Evolutionary conservation across 1,139 yeast genomes (phyloP), one percentile per base, ranked within the genome.

Genomic region (Pichia sp.): DNA sequence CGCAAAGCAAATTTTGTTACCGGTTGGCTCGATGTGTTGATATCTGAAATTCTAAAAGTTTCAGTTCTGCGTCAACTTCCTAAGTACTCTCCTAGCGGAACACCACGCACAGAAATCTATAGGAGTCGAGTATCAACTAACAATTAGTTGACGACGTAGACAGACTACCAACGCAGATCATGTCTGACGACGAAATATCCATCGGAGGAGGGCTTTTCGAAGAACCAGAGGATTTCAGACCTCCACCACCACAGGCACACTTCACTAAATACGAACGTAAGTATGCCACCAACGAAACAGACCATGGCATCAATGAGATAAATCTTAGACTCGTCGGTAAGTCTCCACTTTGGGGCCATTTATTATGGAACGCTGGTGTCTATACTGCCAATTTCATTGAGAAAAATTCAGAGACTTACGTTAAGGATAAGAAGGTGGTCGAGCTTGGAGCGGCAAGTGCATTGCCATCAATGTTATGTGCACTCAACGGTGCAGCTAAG

Each of bases 391-490:
- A 83, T 51, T 83, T 77, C 55, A 56, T 88, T 26, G 97, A 91
- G 44, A 52, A 62, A 32, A 71, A 83, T 50, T 63, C 79, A 0
- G 59, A 58, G 0, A 68, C 69, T 22, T 58, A 79, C 26, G 73
- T 83, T 2, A 54, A 60, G 22, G 77, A 69, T 19, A 86, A 85
- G 53, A 69, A 67, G 20, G 74, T 87, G 1, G 60, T 88, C 30
- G 97, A 88, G 54, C 67, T 87, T 33, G 97, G 96, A 15, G 95
- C 96, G n/a, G 96, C 96, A n/a, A 80, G 93, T 21, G 95, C 88
- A 0, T 64, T 88, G 37, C 96, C 96, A 0, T 76, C 91, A 1
- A 54, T 88, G 23, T 65, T 87, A 13, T 74, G 91, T 43, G 75
- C 83, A 0, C 55, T 83, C 29, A 74, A 79, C 44, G 70, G 72